A percentile compares a stretch with the other conserved stretches of the same genome.
Conservation (phyloP, 129 eudicot genomes). For the Flaveria brownii region DNA sequence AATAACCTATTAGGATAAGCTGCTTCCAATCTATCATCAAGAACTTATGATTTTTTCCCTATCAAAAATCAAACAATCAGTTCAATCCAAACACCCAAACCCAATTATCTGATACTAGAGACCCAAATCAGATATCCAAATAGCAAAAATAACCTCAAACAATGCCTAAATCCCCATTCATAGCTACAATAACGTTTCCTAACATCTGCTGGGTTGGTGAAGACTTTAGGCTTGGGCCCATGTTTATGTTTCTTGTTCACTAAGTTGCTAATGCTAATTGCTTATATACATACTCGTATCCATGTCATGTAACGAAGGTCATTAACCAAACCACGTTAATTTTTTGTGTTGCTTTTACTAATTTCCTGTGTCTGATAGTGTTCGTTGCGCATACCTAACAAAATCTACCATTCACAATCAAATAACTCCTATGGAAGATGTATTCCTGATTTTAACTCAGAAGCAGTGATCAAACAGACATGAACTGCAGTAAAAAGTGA, state of each 20-base stretch:
- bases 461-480: neutral
- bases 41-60: neutral
- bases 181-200: neutral
- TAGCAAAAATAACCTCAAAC: no score
- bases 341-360: no score
- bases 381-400: neutral
- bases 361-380: no score
- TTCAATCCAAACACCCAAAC: neutral
- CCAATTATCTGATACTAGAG: neutral
- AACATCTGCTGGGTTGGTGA: no score
- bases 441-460: neutral
- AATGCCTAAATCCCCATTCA: neutral
- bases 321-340: no score
- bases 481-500: no score
- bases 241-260: no score
- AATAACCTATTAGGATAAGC: neutral
- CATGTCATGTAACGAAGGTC: no score
- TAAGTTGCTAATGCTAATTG: no score
- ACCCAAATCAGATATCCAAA: no score
- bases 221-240: no score
- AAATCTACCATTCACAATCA: constrained; percentile 10
- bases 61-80: neutral
- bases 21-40: neutral
- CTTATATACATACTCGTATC: no score
- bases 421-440: neutral